A percentile compares a stretch with the other conserved stretches of the same genome.
Conservation (phyloP, 345 rosid genomes). For the Boechera stricta region DNA sequence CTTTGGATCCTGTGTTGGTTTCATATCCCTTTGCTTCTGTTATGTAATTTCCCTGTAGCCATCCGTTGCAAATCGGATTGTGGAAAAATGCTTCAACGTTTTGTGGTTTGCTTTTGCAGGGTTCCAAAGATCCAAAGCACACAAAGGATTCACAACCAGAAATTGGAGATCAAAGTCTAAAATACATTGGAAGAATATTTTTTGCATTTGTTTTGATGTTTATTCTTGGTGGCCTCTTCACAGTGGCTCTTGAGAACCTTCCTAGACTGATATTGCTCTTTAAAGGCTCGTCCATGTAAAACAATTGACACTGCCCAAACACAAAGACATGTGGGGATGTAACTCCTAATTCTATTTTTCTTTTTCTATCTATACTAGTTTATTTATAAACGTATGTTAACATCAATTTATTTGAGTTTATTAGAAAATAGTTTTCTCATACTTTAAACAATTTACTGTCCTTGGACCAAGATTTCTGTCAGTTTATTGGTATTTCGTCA, state of each 20-base stretch:
- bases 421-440: too few relatives aligned
- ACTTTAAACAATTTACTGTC: too few relatives aligned
- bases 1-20: not conserved
- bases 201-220: slow-evolving; percentile 71
- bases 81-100: not conserved
- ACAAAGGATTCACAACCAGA: slow-evolving; percentile 25
- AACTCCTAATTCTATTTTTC: not conserved
- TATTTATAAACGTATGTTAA: too few relatives aligned
- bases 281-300: slow-evolving; percentile 53
- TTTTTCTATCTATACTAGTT: not conserved
- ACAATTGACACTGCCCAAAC: not conserved
- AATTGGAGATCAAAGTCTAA: slow-evolving; percentile 31
- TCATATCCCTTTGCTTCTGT: not conserved
- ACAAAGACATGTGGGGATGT: slow-evolving; percentile 3
- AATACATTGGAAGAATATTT: slow-evolving; percentile 63
- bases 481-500: too few relatives aligned
- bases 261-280: slow-evolving; percentile 59
- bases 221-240: slow-evolving; percentile 66
- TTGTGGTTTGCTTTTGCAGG: slow-evolving; percentile 47
- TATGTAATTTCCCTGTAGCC: not conserved
- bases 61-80: not conserved
- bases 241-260: slow-evolving; percentile 81
- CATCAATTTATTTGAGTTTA: too few relatives aligned
- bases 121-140: slow-evolving; percentile 30
- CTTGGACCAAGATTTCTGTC: too few relatives aligned